A percentile compares a stretch with the other conserved stretches of the same genome.
Conservation (phyloP, 352 stramenopile genomes). For the Globisporangium camurandrum region DNA sequence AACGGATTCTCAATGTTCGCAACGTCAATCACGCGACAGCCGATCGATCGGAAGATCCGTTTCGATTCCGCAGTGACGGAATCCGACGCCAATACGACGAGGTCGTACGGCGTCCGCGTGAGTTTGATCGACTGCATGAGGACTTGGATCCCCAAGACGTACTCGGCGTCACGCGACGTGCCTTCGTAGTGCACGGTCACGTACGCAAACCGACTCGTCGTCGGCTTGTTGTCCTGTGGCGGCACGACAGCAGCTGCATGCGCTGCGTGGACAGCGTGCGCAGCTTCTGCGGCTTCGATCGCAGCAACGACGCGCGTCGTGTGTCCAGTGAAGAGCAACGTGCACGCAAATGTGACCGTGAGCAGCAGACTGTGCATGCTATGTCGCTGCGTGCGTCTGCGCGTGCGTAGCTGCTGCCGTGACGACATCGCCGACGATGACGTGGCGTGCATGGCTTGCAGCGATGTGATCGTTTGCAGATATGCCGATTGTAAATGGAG, state of each 20-base stretch:
- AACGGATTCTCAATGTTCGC: slow-evolving; percentile 87
- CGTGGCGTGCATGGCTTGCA: background rate
- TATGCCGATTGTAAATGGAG: too few relatives aligned
- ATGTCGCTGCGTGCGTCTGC: slow-evolving; percentile 4
- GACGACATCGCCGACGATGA: background rate
- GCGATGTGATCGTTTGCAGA: too few relatives aligned
- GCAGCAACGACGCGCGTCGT: slow-evolving; percentile 4
- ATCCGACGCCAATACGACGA: slow-evolving; percentile 81
- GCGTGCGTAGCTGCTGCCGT: background rate
- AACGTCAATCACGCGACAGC: slow-evolving; percentile 78
- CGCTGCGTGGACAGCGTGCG: slow-evolving; percentile 1
- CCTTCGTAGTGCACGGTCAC: slow-evolving; percentile 85
- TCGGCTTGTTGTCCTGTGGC: slow-evolving; percentile 4
- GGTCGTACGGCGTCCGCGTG: slow-evolving; percentile 70
- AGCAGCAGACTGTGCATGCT: slow-evolving; percentile 15
- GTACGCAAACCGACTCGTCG: slow-evolving; percentile 68
- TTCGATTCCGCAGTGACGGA: slow-evolving; percentile 77
- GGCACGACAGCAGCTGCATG: background rate
- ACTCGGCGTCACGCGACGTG: slow-evolving; percentile 74
- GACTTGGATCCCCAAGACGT: slow-evolving; percentile 77
- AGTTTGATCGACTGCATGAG: slow-evolving; percentile 85
- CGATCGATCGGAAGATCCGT: slow-evolving; percentile 67
- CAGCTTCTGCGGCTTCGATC: slow-evolving; percentile 13
- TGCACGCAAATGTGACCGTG: slow-evolving; percentile 8
- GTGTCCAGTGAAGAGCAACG: slow-evolving; percentile 4